Evolutionary conservation across 257 asterid genomes (phyloP).

Genomic region (Galeopsis tetrahit): DNA sequence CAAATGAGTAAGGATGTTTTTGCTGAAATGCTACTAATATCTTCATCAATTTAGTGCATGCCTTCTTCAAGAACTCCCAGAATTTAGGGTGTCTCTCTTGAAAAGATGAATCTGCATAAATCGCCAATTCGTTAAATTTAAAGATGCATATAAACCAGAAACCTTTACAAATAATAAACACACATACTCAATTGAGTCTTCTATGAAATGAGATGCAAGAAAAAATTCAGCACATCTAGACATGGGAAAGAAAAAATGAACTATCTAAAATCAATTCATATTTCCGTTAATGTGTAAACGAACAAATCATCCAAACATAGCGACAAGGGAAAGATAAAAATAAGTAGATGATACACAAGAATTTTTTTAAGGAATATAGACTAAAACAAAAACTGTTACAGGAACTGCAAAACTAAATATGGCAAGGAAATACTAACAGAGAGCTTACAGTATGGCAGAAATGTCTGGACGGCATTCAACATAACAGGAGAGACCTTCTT

Average conservation of each 20-base stretch:
- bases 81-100: slow-evolving; percentile 74
- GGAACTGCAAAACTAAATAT: slow-evolving; percentile 5
- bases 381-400: not conserved
- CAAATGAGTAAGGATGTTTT: slow-evolving; percentile 96
- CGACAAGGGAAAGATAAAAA: not conserved
- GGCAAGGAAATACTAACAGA: slow-evolving; percentile 31
- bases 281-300: not conserved
- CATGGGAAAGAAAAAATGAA: slow-evolving; percentile 17
- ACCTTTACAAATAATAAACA: slow-evolving; percentile 20
- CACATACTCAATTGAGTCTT: slow-evolving; percentile 24
- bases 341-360: slow-evolving; percentile 21
- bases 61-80: slow-evolving; percentile 76
- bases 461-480: slow-evolving; percentile 80
- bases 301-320: slow-evolving; percentile 8
- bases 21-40: slow-evolving; percentile 76
- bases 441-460: slow-evolving; percentile 82
- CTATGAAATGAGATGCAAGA: slow-evolving; percentile 28
- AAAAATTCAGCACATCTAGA: slow-evolving; percentile 22
- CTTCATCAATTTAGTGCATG: slow-evolving; percentile 85
- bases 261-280: slow-evolving; percentile 7
- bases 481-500: slow-evolving; percentile 84
- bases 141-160: slow-evolving; percentile 22
- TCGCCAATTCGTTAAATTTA: slow-evolving; percentile 39
- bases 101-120: slow-evolving; percentile 82
- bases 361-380: not conserved